These are phyloP conservation scores for Capronia epimyces DNA, from an alignment of 2,329 filamentous ascomycete species.

Conservation along the genomic window DNA sequence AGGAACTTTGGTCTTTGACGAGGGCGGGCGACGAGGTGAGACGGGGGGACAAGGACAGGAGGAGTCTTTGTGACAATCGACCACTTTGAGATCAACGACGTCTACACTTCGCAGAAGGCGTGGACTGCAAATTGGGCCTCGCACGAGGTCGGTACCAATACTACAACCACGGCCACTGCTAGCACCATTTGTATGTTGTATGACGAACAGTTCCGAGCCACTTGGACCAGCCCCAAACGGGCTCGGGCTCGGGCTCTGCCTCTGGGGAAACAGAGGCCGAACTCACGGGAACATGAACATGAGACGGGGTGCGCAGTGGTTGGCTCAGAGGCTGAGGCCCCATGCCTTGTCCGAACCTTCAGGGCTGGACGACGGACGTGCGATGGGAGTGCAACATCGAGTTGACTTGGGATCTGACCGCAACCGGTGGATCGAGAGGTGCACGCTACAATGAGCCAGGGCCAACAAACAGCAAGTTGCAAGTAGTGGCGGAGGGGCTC, in stretches of 20 bases:
- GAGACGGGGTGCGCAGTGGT: not conserved
- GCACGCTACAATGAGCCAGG: not conserved
- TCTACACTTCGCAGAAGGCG: slow-evolving; percentile 16
- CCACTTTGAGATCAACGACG: slow-evolving; percentile 26
- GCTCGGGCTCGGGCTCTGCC: too few species aligned
- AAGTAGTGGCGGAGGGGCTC: not conserved
- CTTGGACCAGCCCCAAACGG: not conserved
- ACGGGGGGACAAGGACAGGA: too few species aligned
- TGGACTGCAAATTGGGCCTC: not conserved
- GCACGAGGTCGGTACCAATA: not conserved
- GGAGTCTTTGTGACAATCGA: too few species aligned
- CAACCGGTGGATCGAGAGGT: slow-evolving; percentile 11
- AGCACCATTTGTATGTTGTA: too few species aligned
- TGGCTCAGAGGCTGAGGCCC: too few species aligned
- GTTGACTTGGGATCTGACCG: slow-evolving; percentile 15
- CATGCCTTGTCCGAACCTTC: too few species aligned
- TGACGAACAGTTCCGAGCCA: not conserved
- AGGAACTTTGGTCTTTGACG: too few species aligned
- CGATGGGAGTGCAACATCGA: slow-evolving; percentile 12
- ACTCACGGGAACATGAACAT: not conserved
- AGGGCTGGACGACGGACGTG: not conserved
- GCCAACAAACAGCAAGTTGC: not conserved
- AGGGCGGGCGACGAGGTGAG: too few species aligned
- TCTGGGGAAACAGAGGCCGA: not conserved
- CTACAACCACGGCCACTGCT: too few species aligned